Evolutionary conservation across 2,329 filamentous ascomycete genomes (phyloP).

Genomic region (Fusarium protoensiforme): DNA sequence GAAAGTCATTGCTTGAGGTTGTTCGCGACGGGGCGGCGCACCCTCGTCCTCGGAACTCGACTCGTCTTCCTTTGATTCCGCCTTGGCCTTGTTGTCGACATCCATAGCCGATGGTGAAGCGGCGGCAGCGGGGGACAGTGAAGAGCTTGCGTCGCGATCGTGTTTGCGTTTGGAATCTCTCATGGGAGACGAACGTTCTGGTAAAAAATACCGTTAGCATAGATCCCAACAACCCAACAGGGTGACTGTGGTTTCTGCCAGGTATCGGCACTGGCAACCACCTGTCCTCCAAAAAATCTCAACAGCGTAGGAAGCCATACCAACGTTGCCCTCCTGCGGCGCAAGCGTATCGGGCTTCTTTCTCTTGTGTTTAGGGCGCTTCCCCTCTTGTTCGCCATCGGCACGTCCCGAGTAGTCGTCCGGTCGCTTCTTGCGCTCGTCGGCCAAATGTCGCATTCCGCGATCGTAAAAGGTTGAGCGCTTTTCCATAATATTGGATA

Average conservation of each 20-base stretch:
- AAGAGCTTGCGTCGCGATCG: constrained; percentile 67
- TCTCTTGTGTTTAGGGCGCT: constrained; percentile 79
- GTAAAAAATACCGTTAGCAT: constrained; percentile 19
- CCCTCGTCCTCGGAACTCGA: constrained; percentile 69
- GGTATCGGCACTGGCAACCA: constrained; percentile 11
- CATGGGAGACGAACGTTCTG: constrained; percentile 66
- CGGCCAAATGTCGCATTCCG: constrained; percentile 77
- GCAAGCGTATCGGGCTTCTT: constrained; percentile 74
- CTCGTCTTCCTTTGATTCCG: constrained; percentile 55
- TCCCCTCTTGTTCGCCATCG: constrained; percentile 61
- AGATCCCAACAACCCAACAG: neutral
- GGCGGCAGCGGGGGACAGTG: constrained; percentile 66
- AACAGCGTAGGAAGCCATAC: constrained; percentile 37
- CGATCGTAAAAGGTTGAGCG: constrained; percentile 76
- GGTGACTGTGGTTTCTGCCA: neutral
- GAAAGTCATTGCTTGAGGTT: constrained; percentile 87
- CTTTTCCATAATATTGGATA: constrained; percentile 75
- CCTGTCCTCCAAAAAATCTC: neutral
- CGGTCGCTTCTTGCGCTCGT: constrained; percentile 70
- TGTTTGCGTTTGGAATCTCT: constrained; percentile 65
- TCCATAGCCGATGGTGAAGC: constrained; percentile 68
- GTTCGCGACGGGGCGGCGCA: constrained; percentile 69
- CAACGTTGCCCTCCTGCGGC: constrained; percentile 57
- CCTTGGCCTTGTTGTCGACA: constrained; percentile 62
- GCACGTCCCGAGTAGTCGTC: constrained; percentile 63